phyloP scores from a whole-genome alignment of 306 rosid species.

The Glycyrrhiza uralensis region DNA sequence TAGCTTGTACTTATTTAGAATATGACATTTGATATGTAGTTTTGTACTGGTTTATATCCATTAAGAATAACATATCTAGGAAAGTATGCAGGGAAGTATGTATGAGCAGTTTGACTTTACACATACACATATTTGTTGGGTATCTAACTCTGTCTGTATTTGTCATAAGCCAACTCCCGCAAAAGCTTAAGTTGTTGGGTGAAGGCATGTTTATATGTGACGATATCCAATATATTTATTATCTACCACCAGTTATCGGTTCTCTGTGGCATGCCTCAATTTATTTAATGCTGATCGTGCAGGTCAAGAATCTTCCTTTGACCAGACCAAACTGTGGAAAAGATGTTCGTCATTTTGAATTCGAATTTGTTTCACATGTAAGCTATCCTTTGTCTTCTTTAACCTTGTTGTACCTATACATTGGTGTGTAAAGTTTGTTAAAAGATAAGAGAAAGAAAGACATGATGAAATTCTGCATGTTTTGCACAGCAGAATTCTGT shows the following conservation, averaged over 20 bases:
- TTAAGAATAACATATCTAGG: not conserved
- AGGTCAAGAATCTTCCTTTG: conserved; percentile 72
- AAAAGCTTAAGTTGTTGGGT: not conserved
- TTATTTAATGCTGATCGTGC: conserved; percentile 32
- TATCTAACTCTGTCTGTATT: not conserved
- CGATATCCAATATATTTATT: not conserved
- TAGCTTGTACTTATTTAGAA: not conserved
- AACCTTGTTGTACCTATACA: not conserved
- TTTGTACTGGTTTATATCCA: not conserved
- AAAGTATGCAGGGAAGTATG: not conserved
- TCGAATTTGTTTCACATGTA: conserved; percentile 72
- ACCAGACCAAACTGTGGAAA: conserved; percentile 59
- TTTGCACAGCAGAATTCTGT: too few relatives aligned
- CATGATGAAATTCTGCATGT: not conserved
- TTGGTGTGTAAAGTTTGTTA: not conserved
- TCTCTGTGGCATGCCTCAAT: not conserved
- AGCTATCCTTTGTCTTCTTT: conserved; percentile 33
- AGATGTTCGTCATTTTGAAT: conserved; percentile 83
- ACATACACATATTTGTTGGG: not conserved
- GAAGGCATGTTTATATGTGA: not conserved
- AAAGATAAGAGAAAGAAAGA: not conserved
- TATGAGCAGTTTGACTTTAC: not conserved
- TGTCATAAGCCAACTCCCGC: not conserved
- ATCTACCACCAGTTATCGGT: not conserved
- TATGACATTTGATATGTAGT: not conserved